Evolutionary conservation across 768 basidiomycete species (phyloP).

Genomic region (Termitomyces sp.): DNA sequence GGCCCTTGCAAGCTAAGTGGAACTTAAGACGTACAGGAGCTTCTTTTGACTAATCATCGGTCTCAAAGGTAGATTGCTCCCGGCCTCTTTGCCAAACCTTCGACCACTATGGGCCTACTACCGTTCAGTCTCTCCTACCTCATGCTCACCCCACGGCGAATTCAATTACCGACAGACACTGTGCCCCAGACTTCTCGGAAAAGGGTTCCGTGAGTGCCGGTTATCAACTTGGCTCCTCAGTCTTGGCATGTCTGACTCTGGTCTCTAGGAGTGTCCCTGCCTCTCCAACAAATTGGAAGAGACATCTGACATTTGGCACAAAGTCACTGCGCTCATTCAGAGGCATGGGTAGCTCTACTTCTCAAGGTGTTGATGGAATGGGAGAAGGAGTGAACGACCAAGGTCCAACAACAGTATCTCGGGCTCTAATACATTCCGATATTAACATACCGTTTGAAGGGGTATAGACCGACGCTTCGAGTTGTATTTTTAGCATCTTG

Average conservation of each 20-base stretch:
- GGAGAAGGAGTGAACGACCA: neutral
- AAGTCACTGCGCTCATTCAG: constrained; percentile 23
- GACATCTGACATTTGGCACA: constrained; percentile 22
- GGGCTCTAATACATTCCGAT: neutral
- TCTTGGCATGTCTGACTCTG: neutral
- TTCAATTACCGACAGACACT: constrained; percentile 44
- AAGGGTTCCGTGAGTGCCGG: constrained; percentile 15
- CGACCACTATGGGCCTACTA: constrained; percentile 21
- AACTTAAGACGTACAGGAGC: constrained; percentile 10
- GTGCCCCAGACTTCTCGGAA: constrained; percentile 9
- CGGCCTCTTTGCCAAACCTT: constrained; percentile 1
- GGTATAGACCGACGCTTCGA: neutral
- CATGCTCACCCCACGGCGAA: constrained; percentile 48
- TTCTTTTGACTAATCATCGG: constrained; percentile 9
- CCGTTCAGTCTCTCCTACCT: constrained; percentile 52
- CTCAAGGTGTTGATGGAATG: neutral
- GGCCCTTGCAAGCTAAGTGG: neutral
- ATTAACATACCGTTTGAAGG: neutral
- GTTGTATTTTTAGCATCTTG: neutral
- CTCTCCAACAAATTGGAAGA: constrained; percentile 6
- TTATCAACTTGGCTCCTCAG: neutral
- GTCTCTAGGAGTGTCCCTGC: constrained; percentile 10
- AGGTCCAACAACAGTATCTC: neutral
- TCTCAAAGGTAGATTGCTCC: neutral
- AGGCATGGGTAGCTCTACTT: neutral